Evolutionary conservation across 148 eudicot genomes (phyloP).

Genomic region (Vaccinium macrocarpon): DNA sequence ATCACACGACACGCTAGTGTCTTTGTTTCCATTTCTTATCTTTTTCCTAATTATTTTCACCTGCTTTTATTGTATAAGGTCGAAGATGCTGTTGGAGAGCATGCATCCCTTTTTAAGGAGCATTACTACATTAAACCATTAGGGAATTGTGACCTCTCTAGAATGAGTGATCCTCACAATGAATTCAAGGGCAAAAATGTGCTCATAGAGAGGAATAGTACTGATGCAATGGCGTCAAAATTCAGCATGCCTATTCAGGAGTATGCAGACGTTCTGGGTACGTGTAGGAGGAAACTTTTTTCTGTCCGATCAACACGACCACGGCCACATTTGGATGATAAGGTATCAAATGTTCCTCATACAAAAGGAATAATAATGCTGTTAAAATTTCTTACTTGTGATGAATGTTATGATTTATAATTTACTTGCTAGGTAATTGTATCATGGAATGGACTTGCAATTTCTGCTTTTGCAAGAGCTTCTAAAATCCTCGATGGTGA

Average conservation of each 20-base stretch:
- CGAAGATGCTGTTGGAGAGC: constrained; percentile 68
- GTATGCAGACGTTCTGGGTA: constrained; percentile 59
- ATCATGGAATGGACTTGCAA: constrained; percentile 92
- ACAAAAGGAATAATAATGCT: background rate
- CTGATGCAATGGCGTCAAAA: constrained; percentile 72
- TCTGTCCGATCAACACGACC: constrained; percentile 70
- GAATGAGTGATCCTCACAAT: constrained; percentile 85
- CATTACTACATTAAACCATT: constrained; percentile 78
- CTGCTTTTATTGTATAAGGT: constrained; percentile 39
- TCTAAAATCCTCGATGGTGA: constrained; percentile 73
- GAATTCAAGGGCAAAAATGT: constrained; percentile 87
- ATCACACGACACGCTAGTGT: background rate
- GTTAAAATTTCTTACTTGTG: constrained; percentile 10
- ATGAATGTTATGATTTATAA: constrained; percentile 6
- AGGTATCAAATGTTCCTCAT: constrained; percentile 40
- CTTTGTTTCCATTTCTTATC: background rate
- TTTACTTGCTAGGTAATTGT: constrained; percentile 69
- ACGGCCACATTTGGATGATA: constrained; percentile 83
- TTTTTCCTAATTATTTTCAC: background rate
- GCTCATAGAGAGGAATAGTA: constrained; percentile 73
- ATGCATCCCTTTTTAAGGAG: constrained; percentile 69
- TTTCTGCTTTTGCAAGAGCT: constrained; percentile 91
- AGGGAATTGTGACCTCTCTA: constrained; percentile 88
- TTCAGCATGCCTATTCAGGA: constrained; percentile 51
- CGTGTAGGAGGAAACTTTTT: constrained; percentile 62